Conservation (phyloP, 768 basidiomycete genomes). For the Amanita molliuscula region DNA sequence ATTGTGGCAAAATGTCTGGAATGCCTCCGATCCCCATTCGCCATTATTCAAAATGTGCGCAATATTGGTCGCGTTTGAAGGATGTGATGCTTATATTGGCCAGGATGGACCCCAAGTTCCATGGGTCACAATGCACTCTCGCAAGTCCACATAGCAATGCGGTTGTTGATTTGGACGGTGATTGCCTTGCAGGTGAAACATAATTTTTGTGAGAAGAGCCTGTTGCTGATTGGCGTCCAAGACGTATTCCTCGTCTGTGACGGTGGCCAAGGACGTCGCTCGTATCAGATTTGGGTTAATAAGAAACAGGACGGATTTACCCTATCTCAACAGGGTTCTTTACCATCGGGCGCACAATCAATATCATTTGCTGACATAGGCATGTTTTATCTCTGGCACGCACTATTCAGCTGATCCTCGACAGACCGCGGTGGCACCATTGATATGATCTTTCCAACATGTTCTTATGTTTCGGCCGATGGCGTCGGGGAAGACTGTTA, state of each 20-base stretch:
- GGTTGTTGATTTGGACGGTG: constrained; percentile 88
- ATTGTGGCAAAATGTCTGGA: constrained; percentile 80
- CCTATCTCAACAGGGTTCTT: constrained; percentile 50
- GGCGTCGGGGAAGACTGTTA: constrained; percentile 71
- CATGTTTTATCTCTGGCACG: constrained; percentile 20
- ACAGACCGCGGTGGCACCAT: constrained; percentile 93
- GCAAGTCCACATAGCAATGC: constrained; percentile 92
- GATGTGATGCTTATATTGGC: not conserved
- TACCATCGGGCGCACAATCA: constrained; percentile 70
- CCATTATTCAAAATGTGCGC: constrained; percentile 62
- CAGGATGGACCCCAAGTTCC: constrained; percentile 52
- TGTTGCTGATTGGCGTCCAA: constrained; percentile 15
- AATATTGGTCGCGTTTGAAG: not conserved
- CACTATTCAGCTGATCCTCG: constrained; percentile 2
- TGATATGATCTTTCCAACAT: constrained; percentile 88
- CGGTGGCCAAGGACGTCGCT: constrained; percentile 42
- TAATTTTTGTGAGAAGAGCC: not conserved
- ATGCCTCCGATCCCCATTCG: constrained; percentile 38
- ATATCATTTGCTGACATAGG: constrained; percentile 90
- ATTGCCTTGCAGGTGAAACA: constrained; percentile 79
- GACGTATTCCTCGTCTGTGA: constrained; percentile 89
- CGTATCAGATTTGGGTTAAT: constrained; percentile 91
- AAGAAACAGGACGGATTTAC: constrained; percentile 67
- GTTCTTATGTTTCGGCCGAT: constrained; percentile 56
- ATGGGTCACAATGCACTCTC: constrained; percentile 59